Evolutionary conservation across 2,329 filamentous ascomycete genomes (phyloP).

Genomic region (Cladophialophora bantiana): DNA sequence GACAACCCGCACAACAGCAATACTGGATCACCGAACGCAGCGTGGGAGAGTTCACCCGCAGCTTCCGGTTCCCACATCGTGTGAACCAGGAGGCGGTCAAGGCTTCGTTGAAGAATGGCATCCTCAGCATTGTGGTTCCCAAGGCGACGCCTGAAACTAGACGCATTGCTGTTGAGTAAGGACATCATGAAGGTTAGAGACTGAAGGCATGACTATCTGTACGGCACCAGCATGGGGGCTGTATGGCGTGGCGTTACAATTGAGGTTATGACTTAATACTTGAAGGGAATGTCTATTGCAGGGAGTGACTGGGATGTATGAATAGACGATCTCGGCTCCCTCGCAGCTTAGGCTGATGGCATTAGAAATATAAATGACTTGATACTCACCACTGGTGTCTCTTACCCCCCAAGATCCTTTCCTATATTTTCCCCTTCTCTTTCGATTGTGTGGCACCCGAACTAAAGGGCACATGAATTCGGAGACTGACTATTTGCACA

Average conservation of each 20-base stretch:
- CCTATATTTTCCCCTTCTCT: background rate
- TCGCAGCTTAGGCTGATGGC: slow-evolving; percentile 9
- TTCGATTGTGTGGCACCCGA: background rate
- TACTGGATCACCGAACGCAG: slow-evolving; percentile 68
- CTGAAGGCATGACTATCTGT: slow-evolving; percentile 13
- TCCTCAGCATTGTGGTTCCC: slow-evolving; percentile 64
- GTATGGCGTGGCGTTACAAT: slow-evolving; percentile 26
- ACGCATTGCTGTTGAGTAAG: slow-evolving; percentile 65
- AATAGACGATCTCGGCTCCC: slow-evolving; percentile 22
- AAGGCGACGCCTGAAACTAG: slow-evolving; percentile 60
- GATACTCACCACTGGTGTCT: background rate
- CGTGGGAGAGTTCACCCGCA: slow-evolving; percentile 65
- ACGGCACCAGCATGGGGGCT: slow-evolving; percentile 21
- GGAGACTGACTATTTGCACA: slow-evolving; percentile 10
- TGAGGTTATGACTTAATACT: background rate
- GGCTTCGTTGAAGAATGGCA: slow-evolving; percentile 66
- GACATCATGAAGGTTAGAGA: background rate
- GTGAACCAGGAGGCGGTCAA: slow-evolving; percentile 68
- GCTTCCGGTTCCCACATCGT: slow-evolving; percentile 64
- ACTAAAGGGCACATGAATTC: background rate
- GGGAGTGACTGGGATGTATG: slow-evolving; percentile 22
- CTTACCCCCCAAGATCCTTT: background rate
- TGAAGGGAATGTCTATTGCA: slow-evolving; percentile 2
- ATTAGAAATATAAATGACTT: slow-evolving; percentile 7
- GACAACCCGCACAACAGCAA: slow-evolving; percentile 45